These are phyloP conservation scores for Xylariales sp. DNA, from an alignment of 2,329 filamentous ascomycete species.

Conservation along the genomic window DNA sequence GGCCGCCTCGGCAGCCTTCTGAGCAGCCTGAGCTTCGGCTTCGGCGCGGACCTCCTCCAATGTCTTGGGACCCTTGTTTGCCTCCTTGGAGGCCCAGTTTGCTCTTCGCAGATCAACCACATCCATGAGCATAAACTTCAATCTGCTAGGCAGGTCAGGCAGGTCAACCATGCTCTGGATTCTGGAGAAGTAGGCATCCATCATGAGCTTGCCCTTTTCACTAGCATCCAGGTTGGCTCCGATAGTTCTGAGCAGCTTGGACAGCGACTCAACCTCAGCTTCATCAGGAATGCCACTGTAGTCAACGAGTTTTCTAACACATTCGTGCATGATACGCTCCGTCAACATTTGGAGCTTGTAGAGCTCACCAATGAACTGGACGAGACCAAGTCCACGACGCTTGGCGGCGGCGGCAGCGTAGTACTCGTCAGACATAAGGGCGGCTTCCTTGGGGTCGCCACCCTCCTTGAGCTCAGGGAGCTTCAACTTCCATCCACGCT, in stretches of 20 bases:
- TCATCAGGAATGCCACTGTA: constrained; percentile 92
- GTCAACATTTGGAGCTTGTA: constrained; percentile 99
- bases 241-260: constrained; percentile 87
- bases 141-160: constrained; percentile 76
- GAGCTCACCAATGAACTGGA: constrained; percentile 98
- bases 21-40: constrained; percentile 70
- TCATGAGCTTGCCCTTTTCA: constrained; percentile 79
- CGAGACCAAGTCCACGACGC: constrained; percentile 92
- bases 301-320: constrained; percentile 94
- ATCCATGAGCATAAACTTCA: constrained; percentile 97
- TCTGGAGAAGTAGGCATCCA: constrained; percentile 90
- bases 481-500: constrained; percentile 93
- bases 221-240: constrained; percentile 79
- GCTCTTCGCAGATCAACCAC: constrained; percentile 76
- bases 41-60: constrained; percentile 86
- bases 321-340: constrained; percentile 99
- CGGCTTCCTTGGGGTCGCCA: constrained; percentile 65
- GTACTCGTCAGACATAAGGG: constrained; percentile 92
- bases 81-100: constrained; percentile 82
- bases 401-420: constrained; percentile 92
- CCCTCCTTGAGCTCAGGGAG: constrained; percentile 73
- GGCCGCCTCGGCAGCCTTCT: constrained; percentile 73
- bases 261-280: constrained; percentile 92
- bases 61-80: constrained; percentile 94
- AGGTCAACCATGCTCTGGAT: constrained; percentile 80